Evolutionary conservation across 352 stramenopile genomes (phyloP).

Genomic region (Globisporangium alternatum): DNA sequence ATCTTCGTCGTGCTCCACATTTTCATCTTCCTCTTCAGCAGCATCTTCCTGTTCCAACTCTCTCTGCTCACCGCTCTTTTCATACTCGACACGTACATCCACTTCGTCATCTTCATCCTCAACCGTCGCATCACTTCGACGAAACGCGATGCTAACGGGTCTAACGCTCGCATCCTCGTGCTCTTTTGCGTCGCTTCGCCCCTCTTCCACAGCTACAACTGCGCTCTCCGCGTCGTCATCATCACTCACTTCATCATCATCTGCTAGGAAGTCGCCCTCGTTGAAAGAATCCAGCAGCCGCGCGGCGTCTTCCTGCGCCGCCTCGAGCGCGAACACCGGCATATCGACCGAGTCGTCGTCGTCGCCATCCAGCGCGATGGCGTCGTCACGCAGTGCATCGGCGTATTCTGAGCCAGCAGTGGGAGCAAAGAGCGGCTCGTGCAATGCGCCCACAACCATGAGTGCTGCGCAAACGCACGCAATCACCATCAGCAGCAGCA

Average conservation of each 20-base stretch:
- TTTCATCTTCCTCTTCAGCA: no score
- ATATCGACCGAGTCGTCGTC: not conserved
- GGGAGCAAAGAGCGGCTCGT: not conserved
- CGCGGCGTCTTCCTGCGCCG: slow-evolving; percentile 12
- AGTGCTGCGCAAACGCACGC: not conserved
- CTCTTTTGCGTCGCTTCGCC: not conserved
- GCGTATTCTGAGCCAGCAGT: not conserved
- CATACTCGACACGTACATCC: not conserved
- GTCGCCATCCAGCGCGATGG: not conserved
- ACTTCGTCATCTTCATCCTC: not conserved
- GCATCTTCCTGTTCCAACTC: not conserved
- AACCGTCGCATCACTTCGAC: not conserved
- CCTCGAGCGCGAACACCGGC: slow-evolving; percentile 11
- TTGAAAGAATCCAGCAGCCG: slow-evolving; percentile 11
- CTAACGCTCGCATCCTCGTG: slow-evolving; percentile 5
- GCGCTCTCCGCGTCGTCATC: not conserved
- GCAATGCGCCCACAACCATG: not conserved
- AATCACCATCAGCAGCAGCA: not conserved
- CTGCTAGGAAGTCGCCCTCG: not conserved
- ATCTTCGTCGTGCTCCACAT: not conserved
- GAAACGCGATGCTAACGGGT: not conserved
- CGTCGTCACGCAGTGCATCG: not conserved
- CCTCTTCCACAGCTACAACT: not conserved
- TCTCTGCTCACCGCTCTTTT: not conserved
- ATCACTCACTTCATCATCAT: not conserved